Evolutionary conservation across 2,329 filamentous ascomycete species (phyloP), one percentile per base, ranked within the genome.

Genomic region (Colletotrichum liriopes): DNA sequence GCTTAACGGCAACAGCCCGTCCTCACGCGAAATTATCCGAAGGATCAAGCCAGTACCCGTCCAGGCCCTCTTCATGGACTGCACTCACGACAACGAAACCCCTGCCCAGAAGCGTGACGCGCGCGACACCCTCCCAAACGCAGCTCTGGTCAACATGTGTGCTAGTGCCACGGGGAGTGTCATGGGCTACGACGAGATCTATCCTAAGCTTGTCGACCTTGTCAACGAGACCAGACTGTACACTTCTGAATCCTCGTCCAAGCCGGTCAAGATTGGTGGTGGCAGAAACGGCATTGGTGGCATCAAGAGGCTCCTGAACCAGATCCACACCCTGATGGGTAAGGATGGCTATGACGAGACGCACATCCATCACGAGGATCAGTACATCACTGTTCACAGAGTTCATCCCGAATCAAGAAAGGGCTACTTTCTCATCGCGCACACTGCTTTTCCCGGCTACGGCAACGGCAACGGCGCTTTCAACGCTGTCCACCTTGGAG

Each of bases 31-130:
- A 77, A 89, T 93, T 23, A 88, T 98, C 75, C 93, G 92, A 75
- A 92, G 89, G 73, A 95, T 99, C 81, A 94, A 94, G 75, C 92
- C 93, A n/a, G 93, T 91, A 4, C 94, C 95, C 5, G 93, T 98
- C 0, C 95, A 98, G 75, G 96, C 96, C 0, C 86, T 99, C 1
- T 98, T 99, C 83, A 98, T 98, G 95, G 97, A 99, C 81, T 99
- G 97, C 82, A 99, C 97, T 0, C 96, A 99, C 81, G 96, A 99
- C 84, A 99, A 99, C 77, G 96, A 99, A 83, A 93, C 94, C 2
- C 96, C 96, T 0, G 94, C 96, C 0, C 96, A 99, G 82, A 98
- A 98, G 82, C 90, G 97, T 51, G 95, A 98, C 80, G 95, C 95
- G 63, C 91, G 95, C 72, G 97, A 99, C 80, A 98, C 96, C 0